phyloP scores from a whole-genome alignment of 139 green algal species.

The Eudorina sp. region DNA sequence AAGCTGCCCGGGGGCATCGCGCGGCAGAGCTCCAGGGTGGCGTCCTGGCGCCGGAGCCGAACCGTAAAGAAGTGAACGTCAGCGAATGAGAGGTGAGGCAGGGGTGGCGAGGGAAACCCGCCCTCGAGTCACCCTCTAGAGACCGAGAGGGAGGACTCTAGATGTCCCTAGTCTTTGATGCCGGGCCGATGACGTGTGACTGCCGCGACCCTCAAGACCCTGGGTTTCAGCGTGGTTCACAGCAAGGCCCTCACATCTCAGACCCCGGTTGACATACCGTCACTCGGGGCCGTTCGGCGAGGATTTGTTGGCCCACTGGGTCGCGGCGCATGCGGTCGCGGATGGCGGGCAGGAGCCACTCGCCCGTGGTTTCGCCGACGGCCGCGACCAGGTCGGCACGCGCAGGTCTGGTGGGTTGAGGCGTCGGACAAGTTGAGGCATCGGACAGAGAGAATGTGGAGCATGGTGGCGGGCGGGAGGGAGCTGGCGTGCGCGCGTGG shows the following conservation, averaged over 20 bases:
- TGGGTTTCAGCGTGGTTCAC: no score
- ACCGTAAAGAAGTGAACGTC: no score
- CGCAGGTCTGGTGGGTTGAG: slow-evolving; percentile 57
- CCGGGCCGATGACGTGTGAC: no score
- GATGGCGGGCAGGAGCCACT: slow-evolving; percentile 66
- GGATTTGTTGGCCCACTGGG: slow-evolving; percentile 73
- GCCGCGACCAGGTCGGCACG: slow-evolving; percentile 90
- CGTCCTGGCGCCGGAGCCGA: no score
- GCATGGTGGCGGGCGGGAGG: not conserved
- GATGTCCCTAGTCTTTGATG: no score
- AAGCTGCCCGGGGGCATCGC: slow-evolving; percentile 81
- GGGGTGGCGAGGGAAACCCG: no score
- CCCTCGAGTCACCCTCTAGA: no score
- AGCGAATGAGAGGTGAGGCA: no score
- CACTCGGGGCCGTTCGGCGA: slow-evolving; percentile 83
- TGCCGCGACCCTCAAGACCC: no score
- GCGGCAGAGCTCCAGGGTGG: slow-evolving; percentile 66
- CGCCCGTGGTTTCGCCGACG: slow-evolving; percentile 83
- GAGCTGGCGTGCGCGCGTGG: no score
- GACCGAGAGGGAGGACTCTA: no score
- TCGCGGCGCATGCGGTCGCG: slow-evolving; percentile 78
- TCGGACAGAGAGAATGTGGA: not conserved
- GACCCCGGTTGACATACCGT: slow-evolving; percentile 68
- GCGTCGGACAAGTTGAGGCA: not conserved
- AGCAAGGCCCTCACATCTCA: no score